Evolutionary conservation across 2,329 filamentous ascomycete genomes (phyloP).

Genomic region (Cyclaneusma minus): DNA sequence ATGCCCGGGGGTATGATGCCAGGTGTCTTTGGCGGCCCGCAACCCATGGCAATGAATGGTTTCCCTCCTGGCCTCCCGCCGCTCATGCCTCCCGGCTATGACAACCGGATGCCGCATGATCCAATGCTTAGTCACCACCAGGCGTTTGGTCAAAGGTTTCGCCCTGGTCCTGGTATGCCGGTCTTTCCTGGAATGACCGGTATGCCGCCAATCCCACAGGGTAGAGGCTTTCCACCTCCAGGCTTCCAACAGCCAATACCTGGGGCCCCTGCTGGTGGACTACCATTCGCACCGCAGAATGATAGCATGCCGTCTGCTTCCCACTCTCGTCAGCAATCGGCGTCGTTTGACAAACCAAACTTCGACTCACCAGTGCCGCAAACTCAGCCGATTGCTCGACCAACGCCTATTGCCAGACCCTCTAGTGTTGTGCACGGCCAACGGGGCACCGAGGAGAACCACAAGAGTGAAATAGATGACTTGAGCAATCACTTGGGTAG

Average conservation of each 20-base stretch:
- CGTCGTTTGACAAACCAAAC: conserved; percentile 42
- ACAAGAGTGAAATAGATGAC: conserved; percentile 48
- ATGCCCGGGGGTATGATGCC: conserved; percentile 34
- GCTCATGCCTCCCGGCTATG: conserved; percentile 27
- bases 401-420: conserved; percentile 77
- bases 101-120: conserved; percentile 24
- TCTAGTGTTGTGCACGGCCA: conserved; percentile 51
- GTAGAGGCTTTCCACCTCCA: conserved; percentile 29
- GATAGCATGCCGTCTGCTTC: conserved; percentile 29
- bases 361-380: conserved; percentile 26
- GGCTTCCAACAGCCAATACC: conserved; percentile 32
- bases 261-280: conserved; percentile 20
- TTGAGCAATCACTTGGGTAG: conserved; percentile 73
- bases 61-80: conserved; percentile 28
- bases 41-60: conserved; percentile 40
- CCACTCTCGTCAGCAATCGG: conserved; percentile 65
- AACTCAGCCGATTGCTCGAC: conserved; percentile 63
- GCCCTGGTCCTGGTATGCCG: conserved; percentile 33
- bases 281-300: conserved; percentile 21
- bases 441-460: conserved; percentile 23
- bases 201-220: conserved; percentile 41
- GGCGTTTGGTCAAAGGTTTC: conserved; percentile 34
- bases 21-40: conserved; percentile 28
- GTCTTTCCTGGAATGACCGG: conserved; percentile 44
- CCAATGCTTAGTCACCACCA: conserved; percentile 38